phyloP scores from a whole-genome alignment of 768 basidiomycete genomes.

The Mrakia frigida region DNA sequence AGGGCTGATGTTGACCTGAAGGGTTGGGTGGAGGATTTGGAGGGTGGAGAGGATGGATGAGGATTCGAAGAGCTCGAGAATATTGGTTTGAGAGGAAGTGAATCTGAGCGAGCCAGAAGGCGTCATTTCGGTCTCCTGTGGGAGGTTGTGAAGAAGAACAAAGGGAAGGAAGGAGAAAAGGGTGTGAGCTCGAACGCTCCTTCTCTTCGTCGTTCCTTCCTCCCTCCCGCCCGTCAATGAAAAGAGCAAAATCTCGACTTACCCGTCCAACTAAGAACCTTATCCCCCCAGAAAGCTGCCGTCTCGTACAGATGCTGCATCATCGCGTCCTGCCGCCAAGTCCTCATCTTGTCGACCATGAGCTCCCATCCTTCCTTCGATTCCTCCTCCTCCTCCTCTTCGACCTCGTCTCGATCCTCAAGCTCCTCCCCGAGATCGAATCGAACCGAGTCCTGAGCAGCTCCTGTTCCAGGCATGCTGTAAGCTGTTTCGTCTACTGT shows the following conservation, averaged over 20 bases:
- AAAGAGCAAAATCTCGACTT: slow-evolving; percentile 34
- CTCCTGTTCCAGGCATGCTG: neutral
- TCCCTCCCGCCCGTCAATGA: neutral
- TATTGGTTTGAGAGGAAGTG: slow-evolving; percentile 96
- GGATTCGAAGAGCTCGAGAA: slow-evolving; percentile 82
- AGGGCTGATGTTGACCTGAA: slow-evolving; percentile 14
- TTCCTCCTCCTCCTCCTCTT: slow-evolving; percentile 37
- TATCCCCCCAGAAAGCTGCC: slow-evolving; percentile 97
- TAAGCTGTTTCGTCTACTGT: neutral
- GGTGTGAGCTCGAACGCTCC: neutral
- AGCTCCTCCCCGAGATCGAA: neutral
- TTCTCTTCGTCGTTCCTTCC: neutral
- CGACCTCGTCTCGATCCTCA: neutral
- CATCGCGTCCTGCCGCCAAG: slow-evolving; percentile 96
- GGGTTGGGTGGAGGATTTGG: slow-evolving; percentile 37
- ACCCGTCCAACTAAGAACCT: slow-evolving; percentile 95
- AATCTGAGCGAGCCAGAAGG: slow-evolving; percentile 97
- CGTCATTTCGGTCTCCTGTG: slow-evolving; percentile 89
- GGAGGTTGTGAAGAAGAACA: neutral
- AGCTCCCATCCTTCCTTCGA: slow-evolving; percentile 34
- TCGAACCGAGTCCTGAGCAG: neutral
- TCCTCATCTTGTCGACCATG: slow-evolving; percentile 74
- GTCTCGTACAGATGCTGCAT: slow-evolving; percentile 98
- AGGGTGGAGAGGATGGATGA: slow-evolving; percentile 77
- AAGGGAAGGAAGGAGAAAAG: neutral